Base-by-base conservation (phyloP, 306 rosid species). In the Nissolia schottii region DNA sequence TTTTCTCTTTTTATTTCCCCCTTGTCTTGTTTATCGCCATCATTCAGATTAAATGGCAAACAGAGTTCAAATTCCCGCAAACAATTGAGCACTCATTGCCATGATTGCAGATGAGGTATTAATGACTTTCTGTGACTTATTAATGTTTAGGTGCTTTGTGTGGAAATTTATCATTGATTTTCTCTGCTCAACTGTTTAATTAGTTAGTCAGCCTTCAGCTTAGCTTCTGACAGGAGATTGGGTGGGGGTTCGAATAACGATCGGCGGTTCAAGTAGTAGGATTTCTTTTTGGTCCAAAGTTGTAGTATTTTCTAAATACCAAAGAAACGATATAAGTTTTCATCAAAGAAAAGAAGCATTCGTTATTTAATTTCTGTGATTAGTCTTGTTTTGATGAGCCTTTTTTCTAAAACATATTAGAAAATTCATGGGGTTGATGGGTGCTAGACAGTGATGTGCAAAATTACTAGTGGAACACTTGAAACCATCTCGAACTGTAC, bases 21-120 rank as follows among this genome's bases (percentile, higher is more conserved):
- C 20, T 48, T 35, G 10, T 60, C 51, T 31, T 40, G 59, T 62
- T 62, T 16, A 62, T 71, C 58, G 16, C 41, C 22, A 4, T 53
- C 49, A 10, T 48, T 49, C 66, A 38, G 15, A 70, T 34, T 61
- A 60, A 78, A 90, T 90, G 96, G 96, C 96, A 6, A 84, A 83
- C 51, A 83, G 84, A 83, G 78, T 73, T 80, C 70, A 48, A 64
- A 80, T 86, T 63, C 87, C 85, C 12, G 77, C 82, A 3, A 81
- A 50, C 38, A 90, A 46, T 64, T 85, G 94, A 2, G 87, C 92
- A 0, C 92, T 88, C 60, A 90, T 90, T 73, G 85, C 94, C n/a
- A 88, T 90, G 96, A 90, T 90, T 56, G 96, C 92, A 15, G 96
- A 90, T 80, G 96, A 90, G 94, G 94, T 90, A 75, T 54, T 60